Evolutionary conservation across 176 grass and related monocot genomes (phyloP).

Genomic region (Triticum dicoccoides): DNA sequence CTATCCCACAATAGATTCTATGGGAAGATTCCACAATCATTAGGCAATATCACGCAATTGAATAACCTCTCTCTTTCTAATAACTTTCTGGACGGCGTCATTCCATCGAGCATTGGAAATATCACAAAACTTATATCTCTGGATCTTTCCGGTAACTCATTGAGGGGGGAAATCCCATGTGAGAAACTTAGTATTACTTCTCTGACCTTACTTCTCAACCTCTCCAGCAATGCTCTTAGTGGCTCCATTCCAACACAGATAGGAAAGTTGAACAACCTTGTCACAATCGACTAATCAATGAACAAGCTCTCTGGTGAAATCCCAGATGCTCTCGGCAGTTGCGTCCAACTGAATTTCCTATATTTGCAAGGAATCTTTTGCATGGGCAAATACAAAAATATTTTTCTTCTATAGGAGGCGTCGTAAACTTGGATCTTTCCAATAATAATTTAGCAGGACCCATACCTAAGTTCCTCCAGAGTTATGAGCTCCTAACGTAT

Average conservation of each 20-base stretch:
- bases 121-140: neutral
- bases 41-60: too few species aligned
- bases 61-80: neutral
- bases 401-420: neutral
- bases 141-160: slow-evolving; percentile 1
- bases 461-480: neutral
- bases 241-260: too few species aligned
- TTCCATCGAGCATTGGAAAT: neutral
- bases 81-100: neutral
- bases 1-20: too few species aligned
- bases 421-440: neutral
- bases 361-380: too few species aligned
- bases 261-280: neutral
- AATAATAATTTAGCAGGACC: neutral
- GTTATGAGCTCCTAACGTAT: neutral
- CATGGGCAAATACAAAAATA: neutral
- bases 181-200: too few species aligned
- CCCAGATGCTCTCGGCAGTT: neutral
- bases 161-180: neutral
- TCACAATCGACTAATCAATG: neutral
- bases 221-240: too few species aligned
- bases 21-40: too few species aligned
- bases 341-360: neutral
- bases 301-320: neutral
- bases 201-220: too few species aligned